Evolutionary conservation across 805 yeast genomes (phyloP), one percentile per base, ranked within the genome.

Genomic region (Yarrowia sp.): DNA sequence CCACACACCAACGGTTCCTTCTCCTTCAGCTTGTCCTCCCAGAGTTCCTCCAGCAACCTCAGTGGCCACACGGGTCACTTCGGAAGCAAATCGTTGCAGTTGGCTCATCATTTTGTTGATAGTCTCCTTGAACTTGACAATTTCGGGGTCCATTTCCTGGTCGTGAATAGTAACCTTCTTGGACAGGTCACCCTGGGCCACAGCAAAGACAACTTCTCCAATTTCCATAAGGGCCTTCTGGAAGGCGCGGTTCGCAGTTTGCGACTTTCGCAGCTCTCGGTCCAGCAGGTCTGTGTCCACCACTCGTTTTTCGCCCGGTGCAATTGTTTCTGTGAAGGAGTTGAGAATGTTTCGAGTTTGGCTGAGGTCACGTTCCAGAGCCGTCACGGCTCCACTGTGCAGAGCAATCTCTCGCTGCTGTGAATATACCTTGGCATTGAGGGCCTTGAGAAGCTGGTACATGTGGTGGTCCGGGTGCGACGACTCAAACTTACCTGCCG

Each of bases 71-170:
- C 90, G 85, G 41, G 92, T 88, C 45, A 90, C 95, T 74, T 89
- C 95, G 64, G 82, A 81, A 35, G 95, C 91, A 74, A 89, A 89
- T 11, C 89, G 84, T 73, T 88, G 92, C 67, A 89, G 80, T 75
- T 89, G 96, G 71, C 87, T 91, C 90, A 90, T 88, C 96, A 90
- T 90, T 22, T 89, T 84, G 75, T 90, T 90, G 72, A 90, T 89
- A 8, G 95, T 87, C 65, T 85, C 84, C 74, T 90, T 90, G 71
- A 90, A 90, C 72, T 86, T 87, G 66, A 86, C 80, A 67, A 90
- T 89, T 73, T 88, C 93, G 1, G 95, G 91, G 74, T 89, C 92
- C 65, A 83, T 80, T 73, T 88, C 92, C 45, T 83, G 85, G 31
- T 84, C 81, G 73, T 87, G 90, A 65, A 89, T 83, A 66, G 83